Conservation (phyloP, 192 early-diverging fungal species). For the Phycomyces nitens region DNA sequence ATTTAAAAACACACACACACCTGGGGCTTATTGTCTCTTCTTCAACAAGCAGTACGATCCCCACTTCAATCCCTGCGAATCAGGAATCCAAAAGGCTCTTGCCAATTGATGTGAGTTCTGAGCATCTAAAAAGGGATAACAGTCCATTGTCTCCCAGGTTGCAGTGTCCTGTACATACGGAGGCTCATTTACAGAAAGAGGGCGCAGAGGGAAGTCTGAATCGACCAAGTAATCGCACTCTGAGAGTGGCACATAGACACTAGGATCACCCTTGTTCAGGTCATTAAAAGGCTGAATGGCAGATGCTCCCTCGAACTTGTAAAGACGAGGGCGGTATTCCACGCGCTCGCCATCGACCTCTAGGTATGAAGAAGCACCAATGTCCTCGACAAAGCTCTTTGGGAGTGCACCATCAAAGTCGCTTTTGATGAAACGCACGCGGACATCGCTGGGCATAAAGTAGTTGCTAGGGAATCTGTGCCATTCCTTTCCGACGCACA, state of each 20-base stretch:
- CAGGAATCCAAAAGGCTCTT: conserved; percentile 56
- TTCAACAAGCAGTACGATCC: conserved; percentile 62
- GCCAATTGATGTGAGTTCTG: conserved; percentile 42
- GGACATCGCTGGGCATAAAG: conserved; percentile 72
- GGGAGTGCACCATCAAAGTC: conserved; percentile 82
- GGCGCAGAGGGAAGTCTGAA: conserved; percentile 34
- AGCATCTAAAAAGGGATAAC: conserved; percentile 64
- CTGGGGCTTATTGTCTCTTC: conserved; percentile 1
- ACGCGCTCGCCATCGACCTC: not conserved
- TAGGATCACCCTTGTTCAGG: conserved; percentile 56
- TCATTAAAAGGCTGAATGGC: conserved; percentile 63
- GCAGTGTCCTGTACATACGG: conserved; percentile 48
- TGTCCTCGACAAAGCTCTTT: conserved; percentile 64
- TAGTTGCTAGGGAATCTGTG: conserved; percentile 91
- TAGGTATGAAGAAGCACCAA: not conserved
- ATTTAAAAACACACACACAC: not conserved
- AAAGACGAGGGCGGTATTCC: conserved; percentile 13
- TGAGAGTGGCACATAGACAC: conserved; percentile 51
- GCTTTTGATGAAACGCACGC: conserved; percentile 66
- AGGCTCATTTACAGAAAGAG: conserved; percentile 21
- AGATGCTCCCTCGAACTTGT: conserved; percentile 27
- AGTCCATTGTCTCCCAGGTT: conserved; percentile 56
- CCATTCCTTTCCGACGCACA: conserved; percentile 96
- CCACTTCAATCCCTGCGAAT: conserved; percentile 47
- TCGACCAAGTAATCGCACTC: conserved; percentile 71